Evolutionary conservation across 768 basidiomycete genomes (phyloP).

Genomic region (Tylopilus vinaceipallidus): DNA sequence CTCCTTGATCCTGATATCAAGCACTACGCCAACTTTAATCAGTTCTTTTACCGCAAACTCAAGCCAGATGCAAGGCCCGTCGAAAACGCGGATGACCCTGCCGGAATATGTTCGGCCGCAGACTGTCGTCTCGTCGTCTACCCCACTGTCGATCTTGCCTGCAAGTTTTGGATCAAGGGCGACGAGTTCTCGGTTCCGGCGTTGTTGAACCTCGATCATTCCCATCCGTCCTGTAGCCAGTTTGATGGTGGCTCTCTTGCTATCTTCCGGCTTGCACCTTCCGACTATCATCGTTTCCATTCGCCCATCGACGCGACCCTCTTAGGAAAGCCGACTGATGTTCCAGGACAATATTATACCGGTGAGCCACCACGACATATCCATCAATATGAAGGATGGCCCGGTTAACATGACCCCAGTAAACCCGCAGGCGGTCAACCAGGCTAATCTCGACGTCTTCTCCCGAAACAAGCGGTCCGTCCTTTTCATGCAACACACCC

Average conservation of each 20-base stretch:
- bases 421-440: constrained; percentile 77
- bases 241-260: constrained; percentile 53
- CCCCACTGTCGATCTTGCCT: constrained; percentile 52
- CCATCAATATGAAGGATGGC: not conserved
- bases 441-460: constrained; percentile 61
- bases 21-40: constrained; percentile 70
- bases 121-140: constrained; percentile 77
- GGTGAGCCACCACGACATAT: constrained; percentile 31
- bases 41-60: constrained; percentile 69
- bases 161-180: constrained; percentile 78
- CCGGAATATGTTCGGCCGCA: constrained; percentile 60
- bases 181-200: constrained; percentile 62
- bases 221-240: constrained; percentile 39
- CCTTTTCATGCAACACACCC: constrained; percentile 47
- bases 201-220: constrained; percentile 48
- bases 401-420: constrained; percentile 35
- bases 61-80: constrained; percentile 60
- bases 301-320: constrained; percentile 60
- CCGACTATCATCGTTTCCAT: constrained; percentile 83
- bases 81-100: constrained; percentile 48
- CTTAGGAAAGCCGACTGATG: constrained; percentile 38
- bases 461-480: constrained; percentile 61
- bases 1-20: constrained; percentile 59
- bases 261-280: constrained; percentile 74
- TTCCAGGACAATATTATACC: constrained; percentile 61